Conservation (phyloP, 2,329 filamentous ascomycete species). For the Byssothecium circinans region DNA sequence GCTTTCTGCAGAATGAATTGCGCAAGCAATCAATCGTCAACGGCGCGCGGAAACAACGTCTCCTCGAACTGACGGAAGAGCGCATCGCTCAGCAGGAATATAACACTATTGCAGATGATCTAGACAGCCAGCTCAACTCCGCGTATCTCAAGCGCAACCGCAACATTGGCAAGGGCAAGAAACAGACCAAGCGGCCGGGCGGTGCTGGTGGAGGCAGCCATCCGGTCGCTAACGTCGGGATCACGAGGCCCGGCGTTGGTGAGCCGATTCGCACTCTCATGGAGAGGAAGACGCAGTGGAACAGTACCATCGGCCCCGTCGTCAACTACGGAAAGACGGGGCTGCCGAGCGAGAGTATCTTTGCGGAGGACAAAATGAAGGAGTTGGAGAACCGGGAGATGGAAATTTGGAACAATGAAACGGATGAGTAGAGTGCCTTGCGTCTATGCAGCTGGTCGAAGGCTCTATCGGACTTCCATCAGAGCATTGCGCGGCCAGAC, state of each 20-base stretch:
- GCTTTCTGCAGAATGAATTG: slow-evolving; percentile 79
- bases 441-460: too few relatives aligned
- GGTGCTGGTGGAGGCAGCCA: slow-evolving; percentile 74
- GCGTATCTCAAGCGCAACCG: slow-evolving; percentile 95
- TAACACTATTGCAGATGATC: slow-evolving; percentile 92
- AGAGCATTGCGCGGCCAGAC: too few relatives aligned
- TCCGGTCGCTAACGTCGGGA: slow-evolving; percentile 42
- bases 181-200: slow-evolving; percentile 75
- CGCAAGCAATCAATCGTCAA: slow-evolving; percentile 84
- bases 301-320: slow-evolving; percentile 82
- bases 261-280: slow-evolving; percentile 90
- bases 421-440: slow-evolving; percentile 58
- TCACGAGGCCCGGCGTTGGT: slow-evolving; percentile 66
- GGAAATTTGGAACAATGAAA: slow-evolving; percentile 73
- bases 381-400: slow-evolving; percentile 72
- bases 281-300: slow-evolving; percentile 84
- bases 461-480: too few relatives aligned
- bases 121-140: slow-evolving; percentile 91
- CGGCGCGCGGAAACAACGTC: slow-evolving; percentile 82
- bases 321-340: slow-evolving; percentile 80
- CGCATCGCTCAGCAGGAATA: slow-evolving; percentile 97
- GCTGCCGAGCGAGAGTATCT: slow-evolving; percentile 77
- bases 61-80: slow-evolving; percentile 86
- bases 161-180: slow-evolving; percentile 91
- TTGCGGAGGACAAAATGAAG: slow-evolving; percentile 71